These are phyloP conservation scores for Chloris gayana DNA, from an alignment of 176 grass and related monocot genomes.

Conservation along the genomic window DNA sequence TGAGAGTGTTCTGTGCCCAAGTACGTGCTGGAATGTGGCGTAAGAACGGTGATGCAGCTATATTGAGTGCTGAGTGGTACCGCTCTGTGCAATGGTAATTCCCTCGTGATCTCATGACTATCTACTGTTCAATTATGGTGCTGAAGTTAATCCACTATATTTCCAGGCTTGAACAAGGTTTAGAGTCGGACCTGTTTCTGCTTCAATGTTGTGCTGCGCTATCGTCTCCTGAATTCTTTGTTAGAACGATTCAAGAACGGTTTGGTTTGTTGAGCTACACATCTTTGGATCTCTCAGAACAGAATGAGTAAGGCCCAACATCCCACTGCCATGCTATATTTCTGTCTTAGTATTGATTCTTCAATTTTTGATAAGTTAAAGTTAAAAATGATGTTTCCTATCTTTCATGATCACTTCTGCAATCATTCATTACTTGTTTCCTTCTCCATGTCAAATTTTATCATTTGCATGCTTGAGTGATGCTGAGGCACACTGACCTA, in stretches of 20 bases:
- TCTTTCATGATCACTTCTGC: slow-evolving; percentile 8
- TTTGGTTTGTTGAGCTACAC: slow-evolving; percentile 89
- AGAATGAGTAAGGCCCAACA: slow-evolving; percentile 74
- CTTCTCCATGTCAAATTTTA: not conserved
- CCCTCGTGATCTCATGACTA: slow-evolving; percentile 9
- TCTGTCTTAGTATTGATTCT: slow-evolving; percentile 21
- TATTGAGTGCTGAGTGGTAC: slow-evolving; percentile 84
- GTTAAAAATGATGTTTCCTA: slow-evolving; percentile 12
- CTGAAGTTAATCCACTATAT: slow-evolving; percentile 36
- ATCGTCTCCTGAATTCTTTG: slow-evolving; percentile 90
- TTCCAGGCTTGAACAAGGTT: slow-evolving; percentile 89
- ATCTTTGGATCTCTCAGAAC: slow-evolving; percentile 66
- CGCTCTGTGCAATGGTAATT: slow-evolving; percentile 89
- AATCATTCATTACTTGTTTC: slow-evolving; percentile 6
- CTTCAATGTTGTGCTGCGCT: slow-evolving; percentile 95
- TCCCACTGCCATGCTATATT: slow-evolving; percentile 10
- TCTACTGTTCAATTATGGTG: slow-evolving; percentile 29
- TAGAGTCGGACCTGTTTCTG: slow-evolving; percentile 94
- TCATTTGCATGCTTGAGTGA: not conserved
- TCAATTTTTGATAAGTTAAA: slow-evolving; percentile 16
- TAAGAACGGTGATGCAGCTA: slow-evolving; percentile 93
- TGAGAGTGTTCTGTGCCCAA: slow-evolving; percentile 96
- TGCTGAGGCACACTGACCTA: not conserved
- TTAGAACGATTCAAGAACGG: slow-evolving; percentile 90
- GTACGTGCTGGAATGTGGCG: slow-evolving; percentile 98